Evolutionary conservation across 495 filamentous ascomycete genomes (phyloP), one percentile per base, ranked within the genome.

Genomic region (Patellaria atrata): DNA sequence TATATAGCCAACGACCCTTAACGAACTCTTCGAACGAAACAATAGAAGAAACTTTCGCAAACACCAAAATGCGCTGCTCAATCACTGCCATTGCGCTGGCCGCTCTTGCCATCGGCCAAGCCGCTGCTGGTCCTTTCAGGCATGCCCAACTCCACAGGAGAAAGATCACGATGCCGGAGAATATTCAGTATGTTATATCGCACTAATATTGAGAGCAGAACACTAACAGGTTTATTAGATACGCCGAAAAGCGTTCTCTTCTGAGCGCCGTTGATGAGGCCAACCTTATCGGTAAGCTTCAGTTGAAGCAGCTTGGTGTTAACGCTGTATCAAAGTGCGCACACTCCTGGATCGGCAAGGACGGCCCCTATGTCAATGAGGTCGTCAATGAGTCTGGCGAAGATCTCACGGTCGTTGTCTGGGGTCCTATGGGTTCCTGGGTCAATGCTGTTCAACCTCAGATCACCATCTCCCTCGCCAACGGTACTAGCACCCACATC

Each of bases 31-130:
- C n/a, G n/a, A n/a, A n/a, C n/a, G n/a, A n/a, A n/a, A n/a, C n/a
- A n/a, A n/a, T n/a, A n/a, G n/a, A n/a, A n/a, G n/a, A n/a, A n/a
- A n/a, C n/a, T n/a, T n/a, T n/a, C n/a, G n/a, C n/a, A n/a, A n/a
- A n/a, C n/a, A n/a, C n/a, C 22, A 17, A 26, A 9, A 50, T 50
- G 46, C 46, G 41, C 15, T 48, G 42, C 37, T 42, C 42, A 34
- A 22, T 13, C 6, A 37, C 46, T 40, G 46, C 42, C 40, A 21
- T 50, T 24, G 38, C 45, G 42, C 46, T 50, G 38, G 27, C 35
- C 46, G 40, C 46, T 27, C 22, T 50, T 31, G 46, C 38, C 30
- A 26, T 37, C 26, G 46, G 46, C 38, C 42, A 50, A 42, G 46
- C 38, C 27, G 38, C 46, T 5, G 46, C 46, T 22, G 34, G 23